A percentile compares a stretch with the other conserved stretches of the same genome.
phyloP scores from a whole-genome alignment of 768 basidiomycete species.

The Termitomyces sp. region DNA sequence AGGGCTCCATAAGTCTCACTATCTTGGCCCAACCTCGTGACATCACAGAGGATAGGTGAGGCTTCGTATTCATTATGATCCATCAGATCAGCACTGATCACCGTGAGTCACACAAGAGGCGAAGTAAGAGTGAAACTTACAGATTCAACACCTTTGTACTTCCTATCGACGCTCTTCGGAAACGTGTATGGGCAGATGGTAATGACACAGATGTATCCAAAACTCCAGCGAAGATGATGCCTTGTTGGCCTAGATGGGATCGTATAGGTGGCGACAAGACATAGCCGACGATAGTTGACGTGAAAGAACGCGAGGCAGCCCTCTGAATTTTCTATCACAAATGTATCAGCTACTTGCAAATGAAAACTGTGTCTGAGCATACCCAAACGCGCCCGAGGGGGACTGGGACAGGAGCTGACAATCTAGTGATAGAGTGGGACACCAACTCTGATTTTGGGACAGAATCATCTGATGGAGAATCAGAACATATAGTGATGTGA shows the following conservation, averaged over 20 bases:
- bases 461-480: constrained; percentile 22
- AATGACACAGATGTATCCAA: constrained; percentile 40
- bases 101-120: constrained; percentile 1
- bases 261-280: constrained; percentile 35
- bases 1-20: constrained; percentile 27
- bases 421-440: constrained; percentile 25
- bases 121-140: constrained; percentile 28
- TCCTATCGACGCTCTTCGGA: constrained; percentile 41
- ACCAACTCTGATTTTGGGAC: constrained; percentile 33
- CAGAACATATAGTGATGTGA: neutral
- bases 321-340: constrained; percentile 24
- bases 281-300: constrained; percentile 40
- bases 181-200: constrained; percentile 22
- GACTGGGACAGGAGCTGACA: constrained; percentile 11
- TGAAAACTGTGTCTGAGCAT: neutral
- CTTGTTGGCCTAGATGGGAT: constrained; percentile 19
- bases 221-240: constrained; percentile 40
- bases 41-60: constrained; percentile 37
- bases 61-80: constrained; percentile 48
- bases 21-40: constrained; percentile 39
- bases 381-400: constrained; percentile 34
- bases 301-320: constrained; percentile 32
- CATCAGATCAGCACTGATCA: constrained; percentile 43
- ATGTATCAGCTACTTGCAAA: neutral
- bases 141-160: constrained; percentile 43